Conservation (phyloP, 75 land plant genomes). For the Selaginella tamariscina region DNA sequence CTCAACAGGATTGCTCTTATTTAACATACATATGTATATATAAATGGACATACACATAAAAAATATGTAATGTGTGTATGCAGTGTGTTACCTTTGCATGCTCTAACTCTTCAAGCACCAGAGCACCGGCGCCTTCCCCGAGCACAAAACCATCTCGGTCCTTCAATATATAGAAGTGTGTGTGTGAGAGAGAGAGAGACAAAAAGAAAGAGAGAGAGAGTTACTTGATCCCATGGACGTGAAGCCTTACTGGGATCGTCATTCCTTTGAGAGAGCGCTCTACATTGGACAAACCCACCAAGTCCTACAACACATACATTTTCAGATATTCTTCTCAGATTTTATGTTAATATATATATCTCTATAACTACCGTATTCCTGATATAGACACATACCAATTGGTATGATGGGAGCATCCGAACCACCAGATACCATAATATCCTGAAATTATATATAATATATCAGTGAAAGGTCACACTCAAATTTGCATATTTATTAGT, state of each 20-base stretch:
- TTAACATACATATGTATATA: not conserved
- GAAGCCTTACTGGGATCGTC: not conserved
- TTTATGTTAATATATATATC: not conserved
- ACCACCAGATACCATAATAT: conserved; percentile 6
- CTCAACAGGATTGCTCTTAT: too few species aligned
- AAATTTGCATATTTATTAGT: too few species aligned
- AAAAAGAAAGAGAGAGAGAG: not conserved
- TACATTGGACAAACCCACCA: conserved; percentile 5
- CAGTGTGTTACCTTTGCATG: conserved; percentile 5
- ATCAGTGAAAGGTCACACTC: not conserved
- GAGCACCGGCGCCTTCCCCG: conserved; percentile 10
- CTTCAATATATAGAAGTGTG: not conserved
- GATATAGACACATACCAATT: not conserved
- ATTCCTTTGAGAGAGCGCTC: not conserved
- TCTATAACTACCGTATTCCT: not conserved
- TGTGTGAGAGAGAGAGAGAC: not conserved
- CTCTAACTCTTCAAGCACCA: not conserved
- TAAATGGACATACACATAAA: not conserved
- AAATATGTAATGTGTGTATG: not conserved
- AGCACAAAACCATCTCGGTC: conserved; percentile 12
- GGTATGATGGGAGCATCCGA: conserved; percentile 9
- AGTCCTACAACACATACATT: not conserved
- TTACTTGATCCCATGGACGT: conserved; percentile 10
- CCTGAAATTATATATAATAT: not conserved
- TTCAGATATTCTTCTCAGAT: too few species aligned